phyloP scores from a whole-genome alignment of 805 yeast genomes.

The Starmerella khaoyaiensis region DNA sequence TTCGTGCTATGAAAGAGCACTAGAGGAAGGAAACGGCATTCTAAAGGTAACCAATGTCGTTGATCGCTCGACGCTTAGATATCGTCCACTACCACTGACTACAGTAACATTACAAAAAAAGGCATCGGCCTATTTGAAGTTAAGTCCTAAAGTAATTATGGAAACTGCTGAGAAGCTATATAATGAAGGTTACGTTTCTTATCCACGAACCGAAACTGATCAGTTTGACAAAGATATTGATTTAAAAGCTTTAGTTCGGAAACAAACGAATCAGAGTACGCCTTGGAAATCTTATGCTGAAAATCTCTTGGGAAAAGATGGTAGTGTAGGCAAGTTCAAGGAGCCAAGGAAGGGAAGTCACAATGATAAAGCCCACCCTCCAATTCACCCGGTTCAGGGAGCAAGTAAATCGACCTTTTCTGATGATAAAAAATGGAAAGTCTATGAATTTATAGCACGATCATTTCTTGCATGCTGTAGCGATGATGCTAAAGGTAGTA shows the following conservation, averaged over 20 bases:
- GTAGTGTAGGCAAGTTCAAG: constrained; percentile 29
- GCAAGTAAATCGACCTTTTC: too few relatives aligned
- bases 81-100: constrained; percentile 80
- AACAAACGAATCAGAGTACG: constrained; percentile 32
- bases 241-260: constrained; percentile 43
- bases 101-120: constrained; percentile 87
- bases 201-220: constrained; percentile 97
- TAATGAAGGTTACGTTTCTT: constrained; percentile 74
- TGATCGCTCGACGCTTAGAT: constrained; percentile 56
- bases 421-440: constrained; percentile 40
- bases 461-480: constrained; percentile 88
- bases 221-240: constrained; percentile 68
- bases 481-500: constrained; percentile 70
- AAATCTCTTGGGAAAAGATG: constrained; percentile 26
- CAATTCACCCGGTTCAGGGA: constrained; percentile 70
- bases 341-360: constrained; percentile 68
- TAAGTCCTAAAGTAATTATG: constrained; percentile 70
- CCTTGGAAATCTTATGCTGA: constrained; percentile 67
- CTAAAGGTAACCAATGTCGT: constrained; percentile 42
- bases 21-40: constrained; percentile 32
- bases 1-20: constrained; percentile 55
- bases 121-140: constrained; percentile 59
- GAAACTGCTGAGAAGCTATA: constrained; percentile 71
- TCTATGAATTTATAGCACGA: constrained; percentile 76
- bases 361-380: constrained; percentile 96